Evolutionary conservation across 73 alveolate species (phyloP).

Genomic region (Paramecium primaurelia): DNA sequence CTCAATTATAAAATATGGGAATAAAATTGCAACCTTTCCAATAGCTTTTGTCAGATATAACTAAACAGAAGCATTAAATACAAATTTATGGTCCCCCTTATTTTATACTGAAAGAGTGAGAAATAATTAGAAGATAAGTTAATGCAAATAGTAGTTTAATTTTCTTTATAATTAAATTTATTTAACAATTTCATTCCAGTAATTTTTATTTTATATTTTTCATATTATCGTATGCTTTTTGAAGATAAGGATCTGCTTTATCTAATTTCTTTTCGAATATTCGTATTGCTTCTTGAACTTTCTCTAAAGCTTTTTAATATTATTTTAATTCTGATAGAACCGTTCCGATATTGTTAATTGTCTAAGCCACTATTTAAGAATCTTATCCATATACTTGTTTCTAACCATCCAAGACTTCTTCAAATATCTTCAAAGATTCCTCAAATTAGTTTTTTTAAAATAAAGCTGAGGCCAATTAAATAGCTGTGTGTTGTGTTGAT

Average conservation of each 20-base stretch:
- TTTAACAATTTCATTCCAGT: slow-evolving; percentile 1
- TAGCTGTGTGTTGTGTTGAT: slow-evolving; percentile 34
- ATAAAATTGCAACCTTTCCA: too few species aligned
- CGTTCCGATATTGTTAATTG: slow-evolving; percentile 33
- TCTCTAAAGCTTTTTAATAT: neutral
- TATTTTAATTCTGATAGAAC: slow-evolving; percentile 38
- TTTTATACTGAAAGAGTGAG: neutral
- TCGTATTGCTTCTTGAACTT: slow-evolving; percentile 23
- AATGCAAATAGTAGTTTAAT: neutral
- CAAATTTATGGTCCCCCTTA: too few species aligned
- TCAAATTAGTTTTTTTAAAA: slow-evolving; percentile 10
- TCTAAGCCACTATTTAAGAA: slow-evolving; percentile 14
- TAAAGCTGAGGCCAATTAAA: slow-evolving; percentile 20
- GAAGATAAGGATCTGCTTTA: neutral
- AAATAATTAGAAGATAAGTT: slow-evolving; percentile 50
- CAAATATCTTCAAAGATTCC: slow-evolving; percentile 29
- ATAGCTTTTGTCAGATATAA: too few species aligned
- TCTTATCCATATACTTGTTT: slow-evolving; percentile 40
- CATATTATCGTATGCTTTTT: slow-evolving; percentile 42
- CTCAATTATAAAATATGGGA: too few species aligned
- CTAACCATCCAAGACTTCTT: slow-evolving; percentile 27
- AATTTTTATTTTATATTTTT: slow-evolving; percentile 21
- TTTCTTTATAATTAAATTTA: neutral
- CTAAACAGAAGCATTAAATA: too few species aligned
- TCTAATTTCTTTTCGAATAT: slow-evolving; percentile 34